Evolutionary conservation across 2,329 filamentous ascomycete genomes (phyloP).

Genomic region (Beauveria australis): DNA sequence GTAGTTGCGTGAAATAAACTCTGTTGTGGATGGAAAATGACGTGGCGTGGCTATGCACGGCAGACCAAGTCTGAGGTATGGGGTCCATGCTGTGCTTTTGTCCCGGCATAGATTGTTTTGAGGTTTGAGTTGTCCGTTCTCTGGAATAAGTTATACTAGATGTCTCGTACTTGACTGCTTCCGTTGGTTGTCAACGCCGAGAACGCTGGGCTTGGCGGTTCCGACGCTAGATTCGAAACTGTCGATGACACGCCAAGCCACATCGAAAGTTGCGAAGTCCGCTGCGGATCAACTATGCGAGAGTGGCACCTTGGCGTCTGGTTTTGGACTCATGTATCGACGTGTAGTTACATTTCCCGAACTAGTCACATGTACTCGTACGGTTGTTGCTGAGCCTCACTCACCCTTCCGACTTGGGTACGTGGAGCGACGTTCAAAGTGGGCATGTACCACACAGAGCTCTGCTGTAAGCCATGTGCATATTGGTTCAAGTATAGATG

Average conservation of each 20-base stretch:
- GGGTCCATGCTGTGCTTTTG: neutral
- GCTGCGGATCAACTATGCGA: neutral
- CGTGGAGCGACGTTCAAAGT: neutral
- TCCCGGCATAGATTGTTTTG: no score
- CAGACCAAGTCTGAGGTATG: neutral
- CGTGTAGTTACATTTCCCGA: neutral
- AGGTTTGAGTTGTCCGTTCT: neutral
- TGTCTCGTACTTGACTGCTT: neutral
- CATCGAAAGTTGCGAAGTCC: slow-evolving; percentile 8
- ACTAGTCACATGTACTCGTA: neutral
- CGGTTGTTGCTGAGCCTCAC: neutral
- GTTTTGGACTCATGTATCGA: neutral
- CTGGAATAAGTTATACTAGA: neutral
- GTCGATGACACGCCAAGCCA: neutral
- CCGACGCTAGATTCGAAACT: neutral
- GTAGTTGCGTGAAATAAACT: neutral
- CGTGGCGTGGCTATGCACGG: neutral
- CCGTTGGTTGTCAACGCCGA: neutral
- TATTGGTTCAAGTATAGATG: neutral
- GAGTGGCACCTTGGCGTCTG: neutral
- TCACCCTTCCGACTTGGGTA: no score
- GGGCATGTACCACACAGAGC: neutral
- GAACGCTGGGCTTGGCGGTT: neutral
- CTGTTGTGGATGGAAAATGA: neutral
- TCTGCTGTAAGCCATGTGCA: neutral